Conservation (phyloP, 805 yeast genomes). For the Zygotorulaspora chibaensis region DNA sequence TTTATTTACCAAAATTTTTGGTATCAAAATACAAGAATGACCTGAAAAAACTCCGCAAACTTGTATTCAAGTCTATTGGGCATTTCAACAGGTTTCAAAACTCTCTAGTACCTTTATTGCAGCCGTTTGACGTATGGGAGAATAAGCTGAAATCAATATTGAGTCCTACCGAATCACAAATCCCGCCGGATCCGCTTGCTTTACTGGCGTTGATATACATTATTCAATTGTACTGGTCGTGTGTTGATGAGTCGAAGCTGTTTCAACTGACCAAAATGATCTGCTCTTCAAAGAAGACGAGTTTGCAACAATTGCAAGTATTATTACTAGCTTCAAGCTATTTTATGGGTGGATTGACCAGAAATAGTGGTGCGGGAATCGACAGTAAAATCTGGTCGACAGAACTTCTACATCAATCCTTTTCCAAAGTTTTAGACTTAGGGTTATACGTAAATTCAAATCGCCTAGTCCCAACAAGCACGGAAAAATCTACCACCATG, state of each 20-base stretch:
- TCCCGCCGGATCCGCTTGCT: conserved; percentile 14
- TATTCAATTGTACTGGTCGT: conserved; percentile 31
- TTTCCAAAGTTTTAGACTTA: conserved; percentile 19
- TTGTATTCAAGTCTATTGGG: conserved; percentile 9
- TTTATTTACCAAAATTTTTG: conserved; percentile 22
- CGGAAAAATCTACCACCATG: not conserved
- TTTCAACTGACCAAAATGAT: conserved; percentile 27
- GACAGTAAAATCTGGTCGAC: conserved; percentile 14
- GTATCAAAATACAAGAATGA: conserved; percentile 17
- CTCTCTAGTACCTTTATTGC: conserved; percentile 24
- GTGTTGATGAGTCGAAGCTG: conserved; percentile 26
- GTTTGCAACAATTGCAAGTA: conserved; percentile 22
- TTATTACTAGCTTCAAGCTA: conserved; percentile 24
- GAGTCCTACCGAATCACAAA: not conserved
- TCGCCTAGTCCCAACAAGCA: conserved; percentile 13
- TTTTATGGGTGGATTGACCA: conserved; percentile 23
- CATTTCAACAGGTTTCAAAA: conserved; percentile 20
- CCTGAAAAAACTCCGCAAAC: conserved; percentile 6
- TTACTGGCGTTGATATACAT: conserved; percentile 22
- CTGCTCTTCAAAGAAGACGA: conserved; percentile 14
- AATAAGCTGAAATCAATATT: conserved; percentile 6
- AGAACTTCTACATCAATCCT: conserved; percentile 20
- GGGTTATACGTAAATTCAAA: conserved; percentile 27
- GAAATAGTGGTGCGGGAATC: conserved; percentile 2
- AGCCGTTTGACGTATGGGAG: conserved; percentile 21